Evolutionary conservation across 2,329 filamentous ascomycete genomes (phyloP), one percentile per base, ranked within the genome.

Genomic region (Thelonectria olida): DNA sequence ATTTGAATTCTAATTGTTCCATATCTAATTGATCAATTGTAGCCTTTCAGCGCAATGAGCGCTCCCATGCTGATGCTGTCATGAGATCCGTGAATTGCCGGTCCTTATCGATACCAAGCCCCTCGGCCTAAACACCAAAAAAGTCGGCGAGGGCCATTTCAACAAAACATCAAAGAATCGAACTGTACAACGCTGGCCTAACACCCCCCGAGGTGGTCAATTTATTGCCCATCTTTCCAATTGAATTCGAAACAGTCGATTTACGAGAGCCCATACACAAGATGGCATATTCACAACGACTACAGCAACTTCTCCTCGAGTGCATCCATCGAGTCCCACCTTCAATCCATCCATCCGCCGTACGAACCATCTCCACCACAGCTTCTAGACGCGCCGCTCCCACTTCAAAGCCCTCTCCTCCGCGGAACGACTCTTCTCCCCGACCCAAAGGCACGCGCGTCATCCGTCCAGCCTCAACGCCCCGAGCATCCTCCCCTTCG

Each of bases 231-330:
- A 13, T 15, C 19, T 5, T 5, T 20, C 20, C 39, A 42, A 22
- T 20, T 22, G 17, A 22, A 39, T 4, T 19, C 4, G 17, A 2
- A 22, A 20, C 5, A 13, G 20, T 22, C 19, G 39, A 13, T 3
- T 25, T n/a, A 17, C 4, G 13, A 5, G 4, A 45, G 10, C 15
- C 2, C 17, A 1, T 12, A 6, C 9, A 28, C 20, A n/a, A 51
- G 7, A 61, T 61, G 58, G 23, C 47, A 20, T 25, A 45, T 15
- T 28, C 50, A 5, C 44, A 36, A 22, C 51, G 23, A 10, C 41
- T 61, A 7, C 51, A 20, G 28, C 45, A 31, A 39, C 5, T 31
- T 28, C 39, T 51, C 9, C 39, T 39, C n/a, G 13, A 15, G 13
- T 31, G 31, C 25, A 31, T 52, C 25, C 6, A 47, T 44, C 27